A percentile compares a stretch with the other conserved stretches of the same genome.
phyloP scores from a whole-genome alignment of 192 early-diverging fungal genomes.

The Backusella circina region DNA sequence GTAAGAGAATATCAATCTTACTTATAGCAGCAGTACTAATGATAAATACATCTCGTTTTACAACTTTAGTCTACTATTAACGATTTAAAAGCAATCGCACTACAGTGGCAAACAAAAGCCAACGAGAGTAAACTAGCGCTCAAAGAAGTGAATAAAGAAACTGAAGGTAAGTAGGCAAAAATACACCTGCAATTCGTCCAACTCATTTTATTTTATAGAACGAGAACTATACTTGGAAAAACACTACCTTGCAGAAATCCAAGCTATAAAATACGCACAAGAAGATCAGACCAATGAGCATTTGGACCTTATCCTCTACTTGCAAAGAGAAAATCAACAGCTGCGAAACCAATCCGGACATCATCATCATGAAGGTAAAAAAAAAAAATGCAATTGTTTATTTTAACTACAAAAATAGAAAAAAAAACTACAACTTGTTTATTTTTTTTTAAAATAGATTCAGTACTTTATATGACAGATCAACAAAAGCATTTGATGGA shows the following conservation, averaged over 20 bases:
- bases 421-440: not conserved
- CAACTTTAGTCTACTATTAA: not conserved
- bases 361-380: not conserved
- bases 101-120: not conserved
- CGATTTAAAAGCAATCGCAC: not conserved
- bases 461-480: not conserved
- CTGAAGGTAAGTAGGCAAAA: not conserved
- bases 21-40: not conserved
- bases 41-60: not conserved
- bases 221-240: not conserved
- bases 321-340: slow-evolving; percentile 2
- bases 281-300: slow-evolving; percentile 1
- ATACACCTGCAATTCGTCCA: not conserved
- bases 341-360: not conserved
- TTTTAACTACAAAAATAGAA: not conserved
- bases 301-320: not conserved
- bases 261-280: not conserved
- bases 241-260: not conserved
- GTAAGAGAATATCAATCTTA: not conserved
- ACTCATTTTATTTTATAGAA: not conserved
- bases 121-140: not conserved
- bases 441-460: not conserved
- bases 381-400: not conserved
- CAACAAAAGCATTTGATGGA: not conserved
- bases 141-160: not conserved